Percentiles rank a stretch among this genome's conserved stretches.
These are phyloP conservation scores for Polytrichum formosum DNA, from an alignment of 225 moss, liverwort and hornwort species.

Conservation along the genomic window DNA sequence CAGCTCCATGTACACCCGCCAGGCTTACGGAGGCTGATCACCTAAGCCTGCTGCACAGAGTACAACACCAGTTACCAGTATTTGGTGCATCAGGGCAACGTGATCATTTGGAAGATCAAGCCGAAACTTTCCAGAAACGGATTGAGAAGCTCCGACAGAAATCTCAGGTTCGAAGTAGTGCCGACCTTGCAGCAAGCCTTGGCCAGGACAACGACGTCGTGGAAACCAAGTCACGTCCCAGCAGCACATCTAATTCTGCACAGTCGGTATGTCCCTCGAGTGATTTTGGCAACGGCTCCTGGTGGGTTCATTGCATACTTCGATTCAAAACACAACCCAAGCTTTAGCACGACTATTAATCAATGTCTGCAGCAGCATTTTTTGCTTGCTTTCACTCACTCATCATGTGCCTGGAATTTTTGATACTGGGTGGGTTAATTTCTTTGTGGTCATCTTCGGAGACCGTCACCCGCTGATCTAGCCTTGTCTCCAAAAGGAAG, in stretches of 20 bases:
- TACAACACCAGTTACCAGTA: slow-evolving; percentile 36
- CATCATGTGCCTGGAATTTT: neutral
- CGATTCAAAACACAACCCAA: no score
- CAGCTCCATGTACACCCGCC: slow-evolving; percentile 55
- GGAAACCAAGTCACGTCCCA: slow-evolving; percentile 21
- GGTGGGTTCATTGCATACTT: no score
- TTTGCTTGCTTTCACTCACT: neutral
- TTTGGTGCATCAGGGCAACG: slow-evolving; percentile 21
- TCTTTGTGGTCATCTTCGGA: no score
- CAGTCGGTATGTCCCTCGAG: slow-evolving; percentile 27
- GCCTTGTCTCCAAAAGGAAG: neutral
- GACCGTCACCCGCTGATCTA: neutral
- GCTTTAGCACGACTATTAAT: neutral
- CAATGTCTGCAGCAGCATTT: neutral
- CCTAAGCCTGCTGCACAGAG: slow-evolving; percentile 35
- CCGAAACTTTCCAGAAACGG: slow-evolving; percentile 41
- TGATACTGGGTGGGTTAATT: no score
- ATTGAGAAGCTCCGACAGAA: slow-evolving; percentile 41
- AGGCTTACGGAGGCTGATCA: slow-evolving; percentile 21
- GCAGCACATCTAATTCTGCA: slow-evolving; percentile 38
- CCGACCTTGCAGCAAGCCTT: slow-evolving; percentile 1
- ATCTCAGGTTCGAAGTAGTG: slow-evolving; percentile 34
- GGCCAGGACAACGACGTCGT: slow-evolving; percentile 11
- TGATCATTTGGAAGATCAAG: slow-evolving; percentile 36
- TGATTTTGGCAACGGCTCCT: no score